Evolutionary conservation across 352 stramenopile species (phyloP), one percentile per base, ranked within the genome.

Genomic region (Aphanomyces invadans): DNA sequence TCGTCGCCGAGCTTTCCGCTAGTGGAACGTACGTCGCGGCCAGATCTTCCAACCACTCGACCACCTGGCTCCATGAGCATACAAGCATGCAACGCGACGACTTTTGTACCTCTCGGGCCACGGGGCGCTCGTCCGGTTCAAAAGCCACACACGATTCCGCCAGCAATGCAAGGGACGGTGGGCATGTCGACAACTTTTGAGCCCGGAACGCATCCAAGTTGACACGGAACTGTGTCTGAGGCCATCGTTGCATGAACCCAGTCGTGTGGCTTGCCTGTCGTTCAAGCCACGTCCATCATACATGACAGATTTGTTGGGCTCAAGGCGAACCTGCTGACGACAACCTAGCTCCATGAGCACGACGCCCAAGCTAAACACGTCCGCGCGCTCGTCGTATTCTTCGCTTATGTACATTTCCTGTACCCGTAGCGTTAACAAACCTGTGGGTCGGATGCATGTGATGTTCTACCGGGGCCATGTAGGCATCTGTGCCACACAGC

Each of bases 321-420:
- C 11, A 4, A 11, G 17, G 19, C 45, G 26, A 10, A 49, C 32
- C 12, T 82, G 73, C 56, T 82, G 84, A 48, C 82, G 90, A 73
- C 84, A 93, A 29, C 90, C 63, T 59, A 91, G 76, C 69, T 93
- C 84, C 81, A 93, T 89, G 15, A 93, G 71, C 68, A 93, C 81
- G 51, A 93, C 75, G 26, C 84, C 84, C 52, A 88, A 87, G 70
- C 80, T 89, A 64, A 93, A 93, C 23, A 90, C 77, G 67, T 93
- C 84, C 11, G 90, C 84, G 39, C 81, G 88, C 21, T 89, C 79
- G 61, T 88, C 78, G 38, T 68, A 68, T 11, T 56, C 61, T 68
- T 68, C 61, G 33, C 53, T 39, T 23, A 60, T 38, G 17, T 59
- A 49, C 23, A 68, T 68, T 60, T 68, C 61, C 52, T 62, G 33